phyloP scores from a whole-genome alignment of 768 basidiomycete species.

The Leccinum disarticulatum region DNA sequence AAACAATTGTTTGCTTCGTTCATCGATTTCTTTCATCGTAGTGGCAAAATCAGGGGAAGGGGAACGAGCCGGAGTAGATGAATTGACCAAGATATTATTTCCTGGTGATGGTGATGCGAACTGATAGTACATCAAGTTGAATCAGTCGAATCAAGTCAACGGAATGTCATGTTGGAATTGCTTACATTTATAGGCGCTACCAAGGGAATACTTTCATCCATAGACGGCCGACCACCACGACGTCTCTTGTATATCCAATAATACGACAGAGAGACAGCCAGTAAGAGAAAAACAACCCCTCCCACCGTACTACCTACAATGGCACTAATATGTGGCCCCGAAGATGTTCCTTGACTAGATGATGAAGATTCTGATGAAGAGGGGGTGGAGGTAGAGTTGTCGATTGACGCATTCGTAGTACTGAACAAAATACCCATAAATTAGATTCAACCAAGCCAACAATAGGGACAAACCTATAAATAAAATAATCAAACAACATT shows the following conservation, averaged over 20 bases:
- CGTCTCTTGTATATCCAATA: neutral
- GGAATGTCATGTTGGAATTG: neutral
- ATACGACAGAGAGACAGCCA: neutral
- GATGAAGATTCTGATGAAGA: neutral
- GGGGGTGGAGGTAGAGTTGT: neutral
- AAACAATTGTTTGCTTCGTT: neutral
- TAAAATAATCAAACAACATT: slow-evolving; percentile 20
- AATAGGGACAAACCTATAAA: slow-evolving; percentile 17
- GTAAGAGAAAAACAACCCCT: neutral
- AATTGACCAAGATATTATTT: neutral
- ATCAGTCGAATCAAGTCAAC: neutral
- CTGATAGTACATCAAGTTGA: neutral
- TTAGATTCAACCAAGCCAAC: neutral
- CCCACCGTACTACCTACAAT: slow-evolving; percentile 11
- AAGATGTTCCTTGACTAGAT: neutral
- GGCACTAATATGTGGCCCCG: neutral
- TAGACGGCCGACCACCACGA: neutral
- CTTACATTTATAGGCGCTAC: neutral
- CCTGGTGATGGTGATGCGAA: too few relatives aligned
- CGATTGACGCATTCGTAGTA: neutral
- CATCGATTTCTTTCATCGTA: neutral
- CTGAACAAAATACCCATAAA: slow-evolving; percentile 8
- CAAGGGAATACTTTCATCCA: neutral
- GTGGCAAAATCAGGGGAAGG: neutral
- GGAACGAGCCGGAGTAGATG: neutral